phyloP scores from a whole-genome alignment of 2,329 filamentous ascomycete species.

The Didymella segeticola region DNA sequence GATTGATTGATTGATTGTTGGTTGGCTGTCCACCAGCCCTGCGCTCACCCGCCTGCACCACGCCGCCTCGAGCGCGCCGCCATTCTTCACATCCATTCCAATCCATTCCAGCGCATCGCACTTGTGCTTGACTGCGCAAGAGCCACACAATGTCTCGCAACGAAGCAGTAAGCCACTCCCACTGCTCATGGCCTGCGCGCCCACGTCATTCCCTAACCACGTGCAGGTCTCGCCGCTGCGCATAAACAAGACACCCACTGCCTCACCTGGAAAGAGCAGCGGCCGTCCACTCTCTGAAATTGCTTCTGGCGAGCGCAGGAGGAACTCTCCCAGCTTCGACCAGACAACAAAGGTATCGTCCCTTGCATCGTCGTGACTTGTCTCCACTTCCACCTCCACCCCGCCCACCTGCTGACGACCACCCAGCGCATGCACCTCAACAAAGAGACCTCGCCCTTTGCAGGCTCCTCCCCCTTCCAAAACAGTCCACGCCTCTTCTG shows the following conservation, averaged over 20 bases:
- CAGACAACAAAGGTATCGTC: slow-evolving; percentile 70
- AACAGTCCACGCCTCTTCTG: slow-evolving; percentile 88
- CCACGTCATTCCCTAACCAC: neutral
- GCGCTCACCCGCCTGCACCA: slow-evolving; percentile 3
- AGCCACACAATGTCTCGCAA: slow-evolving; percentile 48
- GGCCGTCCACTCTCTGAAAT: slow-evolving; percentile 82
- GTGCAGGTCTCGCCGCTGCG: slow-evolving; percentile 76
- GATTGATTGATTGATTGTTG: neutral
- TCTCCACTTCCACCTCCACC: neutral
- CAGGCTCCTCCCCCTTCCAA: slow-evolving; percentile 73
- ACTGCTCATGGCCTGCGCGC: neutral
- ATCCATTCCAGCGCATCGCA: neutral
- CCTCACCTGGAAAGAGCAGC: slow-evolving; percentile 69
- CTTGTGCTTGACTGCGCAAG: neutral
- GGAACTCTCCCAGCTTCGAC: slow-evolving; percentile 93
- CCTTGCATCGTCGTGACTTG: neutral
- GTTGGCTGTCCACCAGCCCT: slow-evolving; percentile 1
- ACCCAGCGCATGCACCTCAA: slow-evolving; percentile 71
- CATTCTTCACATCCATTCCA: slow-evolving; percentile 13
- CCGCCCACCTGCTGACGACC: slow-evolving; percentile 27
- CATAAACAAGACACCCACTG: slow-evolving; percentile 72
- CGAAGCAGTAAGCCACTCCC: slow-evolving; percentile 52
- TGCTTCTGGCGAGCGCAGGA: slow-evolving; percentile 80
- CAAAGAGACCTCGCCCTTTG: slow-evolving; percentile 82
- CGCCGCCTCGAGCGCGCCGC: slow-evolving; percentile 13